Evolutionary conservation across 768 basidiomycete genomes (phyloP).

Genomic region (Leccinum broughii): DNA sequence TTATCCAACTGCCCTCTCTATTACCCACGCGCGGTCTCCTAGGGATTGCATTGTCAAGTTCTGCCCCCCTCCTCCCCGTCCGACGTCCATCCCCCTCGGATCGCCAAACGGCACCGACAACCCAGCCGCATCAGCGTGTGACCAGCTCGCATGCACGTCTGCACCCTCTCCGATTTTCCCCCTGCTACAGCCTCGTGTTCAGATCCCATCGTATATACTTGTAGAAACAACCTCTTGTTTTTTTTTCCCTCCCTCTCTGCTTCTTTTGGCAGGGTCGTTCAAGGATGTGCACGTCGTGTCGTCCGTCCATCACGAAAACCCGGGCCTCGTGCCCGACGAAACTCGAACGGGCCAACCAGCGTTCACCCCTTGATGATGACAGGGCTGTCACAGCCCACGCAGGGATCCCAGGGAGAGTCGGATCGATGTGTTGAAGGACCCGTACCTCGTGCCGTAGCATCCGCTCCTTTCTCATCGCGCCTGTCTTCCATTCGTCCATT

Average conservation of each 20-base stretch:
- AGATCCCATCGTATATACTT: neutral
- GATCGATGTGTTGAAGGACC: neutral
- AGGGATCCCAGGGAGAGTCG: neutral
- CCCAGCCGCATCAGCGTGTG: neutral
- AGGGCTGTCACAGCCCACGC: neutral
- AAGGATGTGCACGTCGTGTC: neutral
- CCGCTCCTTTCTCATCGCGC: neutral
- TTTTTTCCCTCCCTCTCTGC: slow-evolving; percentile 4
- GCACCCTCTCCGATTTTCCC: neutral
- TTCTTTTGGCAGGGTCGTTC: slow-evolving; percentile 9
- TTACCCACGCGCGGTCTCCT: slow-evolving; percentile 33
- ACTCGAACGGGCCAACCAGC: neutral
- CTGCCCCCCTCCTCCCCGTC: neutral
- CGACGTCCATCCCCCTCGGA: neutral
- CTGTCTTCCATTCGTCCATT: neutral
- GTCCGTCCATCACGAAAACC: slow-evolving; percentile 1
- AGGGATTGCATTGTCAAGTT: slow-evolving; percentile 15
- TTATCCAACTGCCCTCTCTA: slow-evolving; percentile 6
- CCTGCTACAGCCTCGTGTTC: neutral
- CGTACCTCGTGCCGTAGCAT: neutral
- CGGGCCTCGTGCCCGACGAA: slow-evolving; percentile 10
- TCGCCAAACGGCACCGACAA: slow-evolving; percentile 2
- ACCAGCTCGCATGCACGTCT: neutral
- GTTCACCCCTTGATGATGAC: neutral
- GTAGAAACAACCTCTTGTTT: neutral